Conservation (phyloP, 164 flowering plant genomes). For the Warburgia ugandensis region DNA sequence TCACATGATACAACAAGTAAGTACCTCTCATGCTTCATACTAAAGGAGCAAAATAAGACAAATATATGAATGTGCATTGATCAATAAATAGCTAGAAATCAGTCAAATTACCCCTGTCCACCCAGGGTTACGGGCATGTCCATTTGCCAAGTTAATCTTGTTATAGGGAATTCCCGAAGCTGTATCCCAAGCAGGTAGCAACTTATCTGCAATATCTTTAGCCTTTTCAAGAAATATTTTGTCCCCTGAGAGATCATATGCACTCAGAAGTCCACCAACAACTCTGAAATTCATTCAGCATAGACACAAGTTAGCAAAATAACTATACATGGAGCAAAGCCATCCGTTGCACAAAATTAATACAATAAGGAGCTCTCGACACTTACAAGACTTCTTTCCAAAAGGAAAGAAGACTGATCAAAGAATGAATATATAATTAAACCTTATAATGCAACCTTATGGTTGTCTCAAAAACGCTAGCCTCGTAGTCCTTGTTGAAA, state of each 20-base stretch:
- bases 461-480: constrained; percentile 99
- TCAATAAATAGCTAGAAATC: constrained; percentile 2
- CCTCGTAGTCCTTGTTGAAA: constrained; percentile 88
- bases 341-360: background rate
- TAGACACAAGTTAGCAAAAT: background rate
- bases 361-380: background rate
- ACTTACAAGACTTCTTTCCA: constrained; percentile 10
- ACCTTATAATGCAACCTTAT: constrained; percentile 96
- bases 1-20: no score
- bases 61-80: background rate
- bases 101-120: constrained; percentile 97
- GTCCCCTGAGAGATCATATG: constrained; percentile 92
- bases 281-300: constrained; percentile 48
- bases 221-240: constrained; percentile 88
- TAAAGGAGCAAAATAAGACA: background rate
- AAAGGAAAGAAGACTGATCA: constrained; percentile 9
- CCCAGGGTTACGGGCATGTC: constrained; percentile 73
- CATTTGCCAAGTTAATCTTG: constrained; percentile 67
- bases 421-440: constrained; percentile 28
- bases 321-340: constrained; percentile 2
- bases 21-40: background rate
- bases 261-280: constrained; percentile 97
- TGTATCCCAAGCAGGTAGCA: constrained; percentile 98
- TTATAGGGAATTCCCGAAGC: constrained; percentile 90
- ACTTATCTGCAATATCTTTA: constrained; percentile 84